Evolutionary conservation across 257 asterid genomes (phyloP).

Genomic region (Buddleja alternifolia): DNA sequence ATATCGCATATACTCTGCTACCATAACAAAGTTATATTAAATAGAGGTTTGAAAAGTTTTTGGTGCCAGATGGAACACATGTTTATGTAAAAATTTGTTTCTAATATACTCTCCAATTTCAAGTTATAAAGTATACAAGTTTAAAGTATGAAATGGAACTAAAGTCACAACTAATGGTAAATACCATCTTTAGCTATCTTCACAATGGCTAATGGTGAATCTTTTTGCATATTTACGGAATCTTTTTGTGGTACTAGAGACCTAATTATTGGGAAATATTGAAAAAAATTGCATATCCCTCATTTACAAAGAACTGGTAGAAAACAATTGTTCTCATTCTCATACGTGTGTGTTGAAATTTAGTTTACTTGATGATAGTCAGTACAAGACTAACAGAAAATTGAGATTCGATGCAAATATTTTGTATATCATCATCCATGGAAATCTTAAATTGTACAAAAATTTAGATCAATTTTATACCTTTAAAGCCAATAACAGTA

Average conservation of each 20-base stretch:
- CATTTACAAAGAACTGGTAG: too few relatives aligned
- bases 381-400: not conserved
- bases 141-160: not conserved
- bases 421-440: conserved; percentile 6
- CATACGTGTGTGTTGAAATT: not conserved
- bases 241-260: too few relatives aligned
- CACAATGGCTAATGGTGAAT: not conserved
- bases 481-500: not conserved
- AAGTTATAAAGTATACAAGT: not conserved
- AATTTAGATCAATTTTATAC: not conserved
- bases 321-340: too few relatives aligned
- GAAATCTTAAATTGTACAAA: not conserved
- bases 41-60: not conserved
- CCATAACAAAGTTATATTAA: not conserved
- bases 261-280: too few relatives aligned
- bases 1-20: not conserved
- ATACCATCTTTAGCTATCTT: not conserved
- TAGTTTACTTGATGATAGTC: not conserved
- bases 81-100: not conserved
- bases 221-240: too few relatives aligned
- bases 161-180: not conserved
- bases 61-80: not conserved
- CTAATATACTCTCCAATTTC: not conserved
- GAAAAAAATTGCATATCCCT: too few relatives aligned
- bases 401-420: not conserved